Base-by-base conservation (phyloP, 2,329 filamentous ascomycete genomes). In the Fusarium verticillioides region DNA sequence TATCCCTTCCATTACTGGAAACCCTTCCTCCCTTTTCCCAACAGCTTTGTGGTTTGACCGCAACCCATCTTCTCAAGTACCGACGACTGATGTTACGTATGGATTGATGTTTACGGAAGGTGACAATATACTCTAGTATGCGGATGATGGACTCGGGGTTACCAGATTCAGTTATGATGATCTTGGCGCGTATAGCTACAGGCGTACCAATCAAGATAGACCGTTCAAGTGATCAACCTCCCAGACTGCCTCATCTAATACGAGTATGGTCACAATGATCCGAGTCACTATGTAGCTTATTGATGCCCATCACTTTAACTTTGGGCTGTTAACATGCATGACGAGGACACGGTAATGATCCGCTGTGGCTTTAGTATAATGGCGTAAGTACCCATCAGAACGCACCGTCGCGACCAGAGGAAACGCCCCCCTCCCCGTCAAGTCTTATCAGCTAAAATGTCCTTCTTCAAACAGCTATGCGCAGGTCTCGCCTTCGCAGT, bases 71-170 rank as follows among this genome's bases (percentile, higher is more conserved):
- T 30, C 46, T 30, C 28, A n/a, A n/a, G 19, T 32, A 9, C 21
- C 15, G 28, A 23, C 10, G 10, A 3, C 15, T 3, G 4, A 2
- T 6, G 8, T 4, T 26, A 23, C 7, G 13, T 0, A 30, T n/a
- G 28, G 5, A 21, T 16, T 13, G n/a, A 42, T 42, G n/a, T 16
- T 39, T 62, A 37, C 16, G 60, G 60, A 57, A 62, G 60, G 60
- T 62, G 23, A 26, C 13, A 34, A n/a, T n/a, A n/a, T n/a, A n/a
- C 4, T 23, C 23, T 4, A 8, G 9, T 1, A 26, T 15, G 8
- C n/a, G 28, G 21, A 16, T 4, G 11, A 9, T 16, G 5, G 11
- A 9, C 23, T 8, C 12, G 26, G 28, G 32, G 32, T 23, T 23
- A 8, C 23, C 26, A 32, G 10, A 19, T 42, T 16, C 5, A 37